Evolutionary conservation across 257 asterid species (phyloP).

Genomic region (Nicotiana undulata): DNA sequence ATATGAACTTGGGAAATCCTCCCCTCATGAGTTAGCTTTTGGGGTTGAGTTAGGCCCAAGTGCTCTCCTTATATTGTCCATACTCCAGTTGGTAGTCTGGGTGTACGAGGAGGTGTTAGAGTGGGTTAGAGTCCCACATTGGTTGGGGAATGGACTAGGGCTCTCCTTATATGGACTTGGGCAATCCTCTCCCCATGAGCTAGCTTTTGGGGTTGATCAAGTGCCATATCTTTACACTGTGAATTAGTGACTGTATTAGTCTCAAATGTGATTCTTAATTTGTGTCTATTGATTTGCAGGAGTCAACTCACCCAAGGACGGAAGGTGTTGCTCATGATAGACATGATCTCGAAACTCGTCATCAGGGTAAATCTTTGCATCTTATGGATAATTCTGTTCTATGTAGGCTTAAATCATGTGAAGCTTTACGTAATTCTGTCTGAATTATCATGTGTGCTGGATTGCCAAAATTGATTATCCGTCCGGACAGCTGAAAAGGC

Average conservation of each 20-base stretch:
- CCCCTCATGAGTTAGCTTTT: no score
- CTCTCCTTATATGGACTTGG: no score
- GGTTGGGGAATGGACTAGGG: no score
- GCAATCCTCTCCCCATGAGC: no score
- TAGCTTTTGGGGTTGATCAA: no score
- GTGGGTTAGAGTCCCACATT: no score
- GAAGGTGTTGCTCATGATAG: conserved; percentile 80
- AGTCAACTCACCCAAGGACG: conserved; percentile 90
- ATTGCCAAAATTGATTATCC: background rate
- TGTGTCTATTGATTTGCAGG: conserved; percentile 34
- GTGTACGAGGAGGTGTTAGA: no score
- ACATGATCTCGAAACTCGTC: conserved; percentile 81
- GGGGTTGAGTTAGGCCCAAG: no score
- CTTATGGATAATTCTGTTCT: background rate
- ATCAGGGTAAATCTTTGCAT: conserved; percentile 40
- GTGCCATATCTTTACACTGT: background rate
- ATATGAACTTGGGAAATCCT: no score
- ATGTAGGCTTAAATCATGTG: background rate
- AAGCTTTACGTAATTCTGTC: background rate
- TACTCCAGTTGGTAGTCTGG: no score
- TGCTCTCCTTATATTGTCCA: no score
- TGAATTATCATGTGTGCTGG: background rate
- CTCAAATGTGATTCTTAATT: background rate
- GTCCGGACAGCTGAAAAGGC: background rate
- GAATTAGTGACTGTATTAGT: background rate